phyloP scores from a whole-genome alignment of 176 grass and related monocot species.

The Themeda triandra region DNA sequence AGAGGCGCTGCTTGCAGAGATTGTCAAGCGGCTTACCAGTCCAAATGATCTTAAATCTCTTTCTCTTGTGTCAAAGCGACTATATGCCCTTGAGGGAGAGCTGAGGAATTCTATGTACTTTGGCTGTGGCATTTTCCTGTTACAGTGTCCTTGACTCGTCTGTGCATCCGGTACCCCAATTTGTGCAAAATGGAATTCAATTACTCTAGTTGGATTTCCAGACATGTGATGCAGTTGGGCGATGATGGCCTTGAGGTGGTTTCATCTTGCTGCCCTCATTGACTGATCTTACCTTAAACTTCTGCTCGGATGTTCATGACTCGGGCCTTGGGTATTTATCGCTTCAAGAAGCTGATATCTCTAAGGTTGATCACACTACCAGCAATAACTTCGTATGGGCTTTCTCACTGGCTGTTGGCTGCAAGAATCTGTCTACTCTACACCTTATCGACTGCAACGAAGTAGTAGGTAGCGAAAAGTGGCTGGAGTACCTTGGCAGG shows the following conservation, averaged over 20 bases:
- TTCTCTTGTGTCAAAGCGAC: constrained; percentile 36
- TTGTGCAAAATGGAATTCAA: neutral
- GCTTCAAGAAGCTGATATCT: constrained; percentile 38
- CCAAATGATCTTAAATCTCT: neutral
- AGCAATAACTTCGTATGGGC: constrained; percentile 38
- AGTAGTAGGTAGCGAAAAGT: neutral
- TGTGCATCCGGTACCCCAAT: neutral
- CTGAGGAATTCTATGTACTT: constrained; percentile 26
- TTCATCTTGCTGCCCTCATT: neutral
- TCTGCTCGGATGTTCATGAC: neutral
- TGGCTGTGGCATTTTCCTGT: constrained; percentile 9
- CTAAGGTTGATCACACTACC: constrained; percentile 42
- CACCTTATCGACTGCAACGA: constrained; percentile 45
- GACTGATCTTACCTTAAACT: neutral
- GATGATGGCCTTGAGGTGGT: neutral
- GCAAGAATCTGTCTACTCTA: constrained; percentile 45
- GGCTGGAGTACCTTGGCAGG: no score
- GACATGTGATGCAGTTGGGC: neutral
- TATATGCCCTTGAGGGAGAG: constrained; percentile 33
- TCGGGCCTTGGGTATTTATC: neutral
- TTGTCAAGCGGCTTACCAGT: neutral
- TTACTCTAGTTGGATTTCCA: neutral
- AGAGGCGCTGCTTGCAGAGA: neutral
- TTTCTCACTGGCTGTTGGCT: constrained; percentile 55
- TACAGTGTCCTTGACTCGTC: neutral